Evolutionary conservation across 2,329 filamentous ascomycete genomes (phyloP), one percentile per base, ranked within the genome.

Genomic region (Metarhizium rileyi): DNA sequence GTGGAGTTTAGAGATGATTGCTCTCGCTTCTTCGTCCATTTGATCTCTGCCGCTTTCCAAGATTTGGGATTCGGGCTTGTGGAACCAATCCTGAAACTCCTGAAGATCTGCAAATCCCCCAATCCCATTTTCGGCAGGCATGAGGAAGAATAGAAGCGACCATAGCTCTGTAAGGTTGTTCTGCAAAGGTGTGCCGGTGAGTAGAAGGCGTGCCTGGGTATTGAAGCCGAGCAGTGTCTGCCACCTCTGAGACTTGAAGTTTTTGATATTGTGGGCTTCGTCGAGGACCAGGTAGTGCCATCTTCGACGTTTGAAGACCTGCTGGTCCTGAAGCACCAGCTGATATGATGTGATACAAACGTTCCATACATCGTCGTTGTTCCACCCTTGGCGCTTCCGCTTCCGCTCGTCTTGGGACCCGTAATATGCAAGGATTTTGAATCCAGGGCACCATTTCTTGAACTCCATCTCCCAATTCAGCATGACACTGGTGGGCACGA

Each of bases 401-500:
- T 88, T 90, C 43, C 93, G 84, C 68, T 98, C 93, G 57, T 96
- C 90, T 59, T 90, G 86, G 40, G 85, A 88, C 41, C 94, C 93
- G 63, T 97, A 98, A 70, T 98, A 98, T 0, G 90, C 93, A 52
- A 98, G 75, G 50, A 98, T 95, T 64, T 96, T 97, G 75, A 98
- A 98, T 0, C 93, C 91, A 3, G 94, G 93, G 50, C 90, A 88
- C 81, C 91, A 98, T 65, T 98, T 98, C 63, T 97, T 97, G 76
- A 98, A 98, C 68, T 98, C 93, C 86, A 97, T 97, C 66, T 98
- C 94, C 93, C 93, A 98, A 63, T 98, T 98, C 56, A 98, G 80
- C 77, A 98, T 96, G 45, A 98, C 94, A 67, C 90, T 97, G 2
- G 93, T 98, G 1, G 93, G 93, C 2, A 98, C 93, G 53, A 98